These are phyloP conservation scores for Astrothelium subdiscretum DNA, from an alignment of 495 filamentous ascomycete species.

Conservation along the genomic window DNA sequence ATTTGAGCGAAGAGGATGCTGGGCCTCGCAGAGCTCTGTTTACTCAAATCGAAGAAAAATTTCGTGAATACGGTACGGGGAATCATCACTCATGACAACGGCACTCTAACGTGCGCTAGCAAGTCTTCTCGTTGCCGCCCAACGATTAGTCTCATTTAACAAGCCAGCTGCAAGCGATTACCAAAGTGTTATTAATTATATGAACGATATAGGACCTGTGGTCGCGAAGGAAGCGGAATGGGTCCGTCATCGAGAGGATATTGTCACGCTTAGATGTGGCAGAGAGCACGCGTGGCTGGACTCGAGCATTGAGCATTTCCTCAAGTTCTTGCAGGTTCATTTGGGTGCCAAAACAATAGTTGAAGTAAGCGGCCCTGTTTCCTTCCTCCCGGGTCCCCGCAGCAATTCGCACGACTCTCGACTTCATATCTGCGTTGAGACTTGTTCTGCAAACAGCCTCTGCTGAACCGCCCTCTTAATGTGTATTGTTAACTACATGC, in stretches of 20 bases:
- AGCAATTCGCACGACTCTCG: too few species aligned
- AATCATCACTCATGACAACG: neutral
- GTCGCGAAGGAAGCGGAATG: conserved; percentile 8
- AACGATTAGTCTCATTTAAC: conserved; percentile 15
- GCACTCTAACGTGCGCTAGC: conserved; percentile 2
- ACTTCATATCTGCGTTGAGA: neutral
- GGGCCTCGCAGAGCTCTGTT: conserved; percentile 5
- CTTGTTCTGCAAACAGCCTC: neutral
- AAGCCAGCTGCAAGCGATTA: conserved; percentile 13
- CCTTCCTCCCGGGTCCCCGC: neutral
- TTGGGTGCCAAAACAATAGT: neutral
- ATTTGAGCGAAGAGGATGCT: conserved; percentile 2
- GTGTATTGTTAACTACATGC: neutral
- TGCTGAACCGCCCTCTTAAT: neutral
- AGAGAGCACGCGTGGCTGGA: conserved; percentile 20
- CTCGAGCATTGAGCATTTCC: conserved; percentile 11
- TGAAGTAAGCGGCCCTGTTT: conserved; percentile 6
- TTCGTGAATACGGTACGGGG: conserved; percentile 13
- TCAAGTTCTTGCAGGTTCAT: conserved; percentile 2
- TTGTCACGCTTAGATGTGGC: conserved; percentile 16
- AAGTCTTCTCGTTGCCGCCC: conserved; percentile 13
- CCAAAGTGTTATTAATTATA: conserved; percentile 13
- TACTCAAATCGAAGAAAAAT: conserved; percentile 10
- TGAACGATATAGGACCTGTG: conserved; percentile 11
- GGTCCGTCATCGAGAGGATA: conserved; percentile 17